These are phyloP conservation scores for Psilocybe azurescens DNA, from an alignment of 768 basidiomycete genomes.

Conservation along the genomic window DNA sequence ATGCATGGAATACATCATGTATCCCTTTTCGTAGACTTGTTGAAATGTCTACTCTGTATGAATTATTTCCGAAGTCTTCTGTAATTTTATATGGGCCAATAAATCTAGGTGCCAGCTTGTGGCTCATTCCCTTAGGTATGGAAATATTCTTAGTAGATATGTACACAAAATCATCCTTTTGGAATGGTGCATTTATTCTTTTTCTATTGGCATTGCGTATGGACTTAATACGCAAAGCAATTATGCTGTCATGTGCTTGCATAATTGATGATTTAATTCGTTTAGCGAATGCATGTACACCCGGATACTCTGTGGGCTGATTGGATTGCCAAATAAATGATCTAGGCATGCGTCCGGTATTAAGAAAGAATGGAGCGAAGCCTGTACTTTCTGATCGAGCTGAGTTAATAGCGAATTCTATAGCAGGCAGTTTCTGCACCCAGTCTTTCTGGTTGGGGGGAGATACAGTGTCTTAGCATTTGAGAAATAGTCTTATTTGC, in stretches of 20 bases:
- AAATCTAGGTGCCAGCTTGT: slow-evolving; percentile 28
- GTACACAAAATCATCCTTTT: slow-evolving; percentile 23
- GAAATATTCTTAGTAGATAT: slow-evolving; percentile 25
- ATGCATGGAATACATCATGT: slow-evolving; percentile 33
- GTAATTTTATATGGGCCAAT: slow-evolving; percentile 27
- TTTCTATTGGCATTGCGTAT: slow-evolving; percentile 31
- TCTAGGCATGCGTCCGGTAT: slow-evolving; percentile 24
- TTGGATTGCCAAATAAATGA: slow-evolving; percentile 26
- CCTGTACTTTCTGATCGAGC: slow-evolving; percentile 26
- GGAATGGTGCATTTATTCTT: slow-evolving; percentile 20
- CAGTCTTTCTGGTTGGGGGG: slow-evolving; percentile 36
- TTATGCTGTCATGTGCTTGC: slow-evolving; percentile 38
- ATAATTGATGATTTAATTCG: slow-evolving; percentile 29
- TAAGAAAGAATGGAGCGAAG: slow-evolving; percentile 32
- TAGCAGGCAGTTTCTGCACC: slow-evolving; percentile 30
- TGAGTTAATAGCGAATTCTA: slow-evolving; percentile 28
- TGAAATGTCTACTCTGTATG: slow-evolving; percentile 18
- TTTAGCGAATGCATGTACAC: slow-evolving; percentile 23
- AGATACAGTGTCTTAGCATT: slow-evolving; percentile 29
- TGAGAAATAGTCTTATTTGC: slow-evolving; percentile 26
- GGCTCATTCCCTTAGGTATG: slow-evolving; percentile 24
- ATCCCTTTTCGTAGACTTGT: slow-evolving; percentile 24
- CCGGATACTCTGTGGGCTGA: slow-evolving; percentile 20
- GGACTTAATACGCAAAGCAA: slow-evolving; percentile 34
- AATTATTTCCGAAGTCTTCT: slow-evolving; percentile 21